These are phyloP conservation scores for Paspalum notatum DNA, from an alignment of 176 grass and related monocot genomes.

Conservation along the genomic window DNA sequence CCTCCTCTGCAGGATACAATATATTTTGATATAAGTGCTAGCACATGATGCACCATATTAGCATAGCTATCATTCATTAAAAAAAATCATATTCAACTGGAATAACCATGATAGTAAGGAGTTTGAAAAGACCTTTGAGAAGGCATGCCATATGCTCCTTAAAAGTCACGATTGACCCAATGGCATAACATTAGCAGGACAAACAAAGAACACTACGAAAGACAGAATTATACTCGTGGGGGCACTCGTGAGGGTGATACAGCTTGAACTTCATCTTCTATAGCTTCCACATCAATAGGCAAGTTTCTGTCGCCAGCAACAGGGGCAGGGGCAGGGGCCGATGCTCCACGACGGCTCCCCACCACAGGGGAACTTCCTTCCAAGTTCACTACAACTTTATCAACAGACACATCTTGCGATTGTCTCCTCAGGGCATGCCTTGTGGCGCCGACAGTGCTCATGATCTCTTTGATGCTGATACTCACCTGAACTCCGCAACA, in stretches of 20 bases:
- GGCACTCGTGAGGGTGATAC: constrained; percentile 49
- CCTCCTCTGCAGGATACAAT: constrained; percentile 52
- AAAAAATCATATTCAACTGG: not conserved
- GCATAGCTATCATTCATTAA: not conserved
- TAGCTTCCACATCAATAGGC: constrained; percentile 57
- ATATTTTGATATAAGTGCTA: constrained; percentile 1
- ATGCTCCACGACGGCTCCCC: not conserved
- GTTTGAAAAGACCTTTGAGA: not conserved
- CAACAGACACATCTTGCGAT: constrained; percentile 31
- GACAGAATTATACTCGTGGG: constrained; percentile 25
- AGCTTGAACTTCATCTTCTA: constrained; percentile 52
- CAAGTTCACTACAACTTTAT: constrained; percentile 47
- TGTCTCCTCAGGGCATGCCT: constrained; percentile 34
- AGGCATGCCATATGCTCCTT: not conserved
- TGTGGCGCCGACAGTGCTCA: constrained; percentile 34
- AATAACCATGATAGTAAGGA: not conserved
- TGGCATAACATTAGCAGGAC: not conserved
- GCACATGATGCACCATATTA: not conserved
- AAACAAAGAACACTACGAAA: not conserved
- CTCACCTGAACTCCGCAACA: not conserved
- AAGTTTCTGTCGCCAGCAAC: constrained; percentile 29
- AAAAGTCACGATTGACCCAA: not conserved
- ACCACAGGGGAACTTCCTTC: constrained; percentile 14
- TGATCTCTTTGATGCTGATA: constrained; percentile 28
- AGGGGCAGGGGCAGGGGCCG: not conserved